Percentiles rank a stretch among this genome's conserved stretches.
Conservation (phyloP, 352 stramenopile genomes). For the Aphanomyces invadans region DNA sequence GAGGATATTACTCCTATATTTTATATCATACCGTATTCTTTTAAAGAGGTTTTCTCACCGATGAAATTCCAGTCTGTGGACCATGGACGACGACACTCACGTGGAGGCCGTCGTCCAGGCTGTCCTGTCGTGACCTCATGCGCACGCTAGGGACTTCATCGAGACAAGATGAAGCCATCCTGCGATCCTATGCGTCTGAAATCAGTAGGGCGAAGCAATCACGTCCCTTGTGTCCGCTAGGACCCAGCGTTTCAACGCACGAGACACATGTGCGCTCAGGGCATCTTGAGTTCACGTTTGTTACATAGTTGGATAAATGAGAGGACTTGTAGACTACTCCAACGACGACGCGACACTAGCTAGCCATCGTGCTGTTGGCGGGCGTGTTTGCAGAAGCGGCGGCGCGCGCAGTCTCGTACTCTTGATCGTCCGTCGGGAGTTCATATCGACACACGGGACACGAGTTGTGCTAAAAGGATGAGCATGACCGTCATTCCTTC, state of each 20-base stretch:
- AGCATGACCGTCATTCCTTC: neutral
- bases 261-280: no score
- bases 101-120: no score
- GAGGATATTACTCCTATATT: neutral
- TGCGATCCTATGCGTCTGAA: no score
- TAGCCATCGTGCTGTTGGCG: neutral
- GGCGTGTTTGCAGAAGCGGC: neutral
- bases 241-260: no score
- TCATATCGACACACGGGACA: constrained; percentile 80
- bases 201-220: no score
- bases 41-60: neutral
- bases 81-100: no score
- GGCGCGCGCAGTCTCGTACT: constrained; percentile 47
- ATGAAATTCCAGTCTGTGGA: no score
- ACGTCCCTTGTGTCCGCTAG: no score
- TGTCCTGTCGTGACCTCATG: no score
- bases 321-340: neutral
- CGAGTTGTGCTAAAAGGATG: constrained; percentile 61
- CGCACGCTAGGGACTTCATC: no score
- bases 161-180: no score
- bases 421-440: constrained; percentile 71
- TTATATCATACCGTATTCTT: neutral
- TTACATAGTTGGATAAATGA: constrained; percentile 1
- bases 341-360: neutral
- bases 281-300: neutral